A percentile compares a stretch with the other conserved stretches of the same genome.
phyloP scores from a whole-genome alignment of 169 alveolate genomes.

The Eimeria sp. region DNA sequence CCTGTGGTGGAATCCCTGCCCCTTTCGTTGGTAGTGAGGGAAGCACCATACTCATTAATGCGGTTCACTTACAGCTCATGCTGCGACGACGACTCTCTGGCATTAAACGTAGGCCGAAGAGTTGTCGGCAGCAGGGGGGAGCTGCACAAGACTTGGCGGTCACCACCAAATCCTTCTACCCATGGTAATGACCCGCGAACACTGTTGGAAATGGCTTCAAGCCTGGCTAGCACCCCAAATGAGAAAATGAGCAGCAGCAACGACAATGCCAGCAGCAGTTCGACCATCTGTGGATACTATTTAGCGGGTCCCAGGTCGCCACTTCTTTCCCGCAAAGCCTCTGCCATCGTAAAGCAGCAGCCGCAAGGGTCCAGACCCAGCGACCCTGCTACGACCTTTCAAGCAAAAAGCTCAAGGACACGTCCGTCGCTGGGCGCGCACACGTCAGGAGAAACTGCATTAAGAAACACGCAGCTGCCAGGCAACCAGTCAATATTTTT shows the following conservation, averaged over 20 bases:
- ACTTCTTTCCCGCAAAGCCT: background rate
- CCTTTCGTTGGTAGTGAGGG: constrained; percentile 49
- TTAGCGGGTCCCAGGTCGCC: background rate
- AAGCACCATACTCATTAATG: constrained; percentile 66
- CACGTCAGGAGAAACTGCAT: background rate
- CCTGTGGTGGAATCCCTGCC: constrained; percentile 76
- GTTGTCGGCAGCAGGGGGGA: background rate
- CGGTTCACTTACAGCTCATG: constrained; percentile 30
- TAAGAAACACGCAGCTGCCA: background rate
- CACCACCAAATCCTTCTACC: background rate
- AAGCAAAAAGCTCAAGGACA: background rate
- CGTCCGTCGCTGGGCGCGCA: background rate
- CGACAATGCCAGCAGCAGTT: background rate
- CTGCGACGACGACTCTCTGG: constrained; percentile 26
- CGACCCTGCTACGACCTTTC: background rate
- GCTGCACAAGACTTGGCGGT: background rate
- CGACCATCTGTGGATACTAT: background rate
- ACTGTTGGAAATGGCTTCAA: background rate
- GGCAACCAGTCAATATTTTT: background rate
- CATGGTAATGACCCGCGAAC: background rate
- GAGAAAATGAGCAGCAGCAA: constrained; percentile 23
- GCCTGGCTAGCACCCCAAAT: background rate
- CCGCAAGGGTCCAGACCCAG: background rate
- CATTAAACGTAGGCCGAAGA: background rate
- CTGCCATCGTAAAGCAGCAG: background rate